Evolutionary conservation across 768 basidiomycete species (phyloP).

Genomic region (Termitomyces sp.): DNA sequence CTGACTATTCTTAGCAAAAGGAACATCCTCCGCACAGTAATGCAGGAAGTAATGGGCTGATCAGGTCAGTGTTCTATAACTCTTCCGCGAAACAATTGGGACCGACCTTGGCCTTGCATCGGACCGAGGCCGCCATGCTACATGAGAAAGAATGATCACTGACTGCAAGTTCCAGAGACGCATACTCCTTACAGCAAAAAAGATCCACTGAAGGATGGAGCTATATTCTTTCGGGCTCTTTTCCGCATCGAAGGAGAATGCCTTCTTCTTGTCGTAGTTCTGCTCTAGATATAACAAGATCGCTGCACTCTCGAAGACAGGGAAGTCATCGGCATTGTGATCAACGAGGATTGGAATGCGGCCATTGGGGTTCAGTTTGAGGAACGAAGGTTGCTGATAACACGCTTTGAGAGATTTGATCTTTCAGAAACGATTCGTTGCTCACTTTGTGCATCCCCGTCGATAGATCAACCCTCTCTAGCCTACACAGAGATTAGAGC

Average conservation of each 20-base stretch:
- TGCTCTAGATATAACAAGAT: constrained; percentile 80
- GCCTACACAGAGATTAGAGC: not conserved
- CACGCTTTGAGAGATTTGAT: not conserved
- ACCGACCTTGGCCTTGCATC: constrained; percentile 71
- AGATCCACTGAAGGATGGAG: constrained; percentile 82
- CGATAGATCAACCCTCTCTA: constrained; percentile 12
- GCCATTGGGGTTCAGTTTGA: constrained; percentile 72
- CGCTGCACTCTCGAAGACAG: constrained; percentile 75
- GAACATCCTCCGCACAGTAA: constrained; percentile 63
- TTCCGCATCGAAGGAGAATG: constrained; percentile 61
- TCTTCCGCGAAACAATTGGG: not conserved
- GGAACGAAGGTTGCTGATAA: constrained; percentile 60
- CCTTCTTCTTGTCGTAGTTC: constrained; percentile 74
- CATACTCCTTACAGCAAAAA: constrained; percentile 57
- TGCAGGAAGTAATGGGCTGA: constrained; percentile 65
- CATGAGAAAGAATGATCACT: not conserved
- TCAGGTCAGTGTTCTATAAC: not conserved
- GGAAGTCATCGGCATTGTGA: constrained; percentile 55
- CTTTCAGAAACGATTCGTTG: not conserved
- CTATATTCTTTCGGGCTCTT: constrained; percentile 58
- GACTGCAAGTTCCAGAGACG: not conserved
- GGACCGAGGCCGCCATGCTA: constrained; percentile 83
- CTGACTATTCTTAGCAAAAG: constrained; percentile 64
- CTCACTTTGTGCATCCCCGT: constrained; percentile 13
- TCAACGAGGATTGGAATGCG: constrained; percentile 70